Conservation (phyloP, 306 rosid genomes). For the Senna tora region DNA sequence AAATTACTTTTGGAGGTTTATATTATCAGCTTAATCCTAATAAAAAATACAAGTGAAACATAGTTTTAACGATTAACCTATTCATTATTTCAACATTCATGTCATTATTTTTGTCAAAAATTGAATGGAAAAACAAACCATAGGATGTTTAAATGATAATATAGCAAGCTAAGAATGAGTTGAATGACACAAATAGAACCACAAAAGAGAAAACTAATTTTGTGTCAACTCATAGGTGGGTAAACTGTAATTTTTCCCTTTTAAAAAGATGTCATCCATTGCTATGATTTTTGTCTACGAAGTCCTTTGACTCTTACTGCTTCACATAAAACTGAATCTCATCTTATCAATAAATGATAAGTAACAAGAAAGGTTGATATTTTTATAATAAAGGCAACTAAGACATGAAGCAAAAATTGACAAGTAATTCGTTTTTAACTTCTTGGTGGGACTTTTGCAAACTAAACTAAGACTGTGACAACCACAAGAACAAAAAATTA, state of each 20-base stretch:
- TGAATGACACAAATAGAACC: background rate
- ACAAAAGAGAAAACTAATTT: no score
- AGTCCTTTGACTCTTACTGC: background rate
- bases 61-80: background rate
- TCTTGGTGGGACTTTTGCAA: constrained; percentile 4
- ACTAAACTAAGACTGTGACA: background rate
- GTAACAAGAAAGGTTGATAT: background rate
- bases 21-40: background rate
- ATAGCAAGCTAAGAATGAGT: background rate
- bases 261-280: background rate
- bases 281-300: background rate
- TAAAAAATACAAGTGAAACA: background rate
- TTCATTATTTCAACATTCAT: background rate
- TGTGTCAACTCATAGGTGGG: background rate
- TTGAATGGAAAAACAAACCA: background rate
- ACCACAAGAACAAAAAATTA: constrained; percentile 10
- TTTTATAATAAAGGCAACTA: constrained; percentile 3
- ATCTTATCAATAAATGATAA: background rate
- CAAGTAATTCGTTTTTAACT: constrained; percentile 11
- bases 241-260: background rate
- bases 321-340: background rate
- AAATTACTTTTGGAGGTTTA: background rate
- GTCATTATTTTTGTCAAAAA: background rate
- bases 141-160: background rate
- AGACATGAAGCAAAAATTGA: background rate